phyloP scores from a whole-genome alignment of 306 rosid species.

The Vicia sativa region DNA sequence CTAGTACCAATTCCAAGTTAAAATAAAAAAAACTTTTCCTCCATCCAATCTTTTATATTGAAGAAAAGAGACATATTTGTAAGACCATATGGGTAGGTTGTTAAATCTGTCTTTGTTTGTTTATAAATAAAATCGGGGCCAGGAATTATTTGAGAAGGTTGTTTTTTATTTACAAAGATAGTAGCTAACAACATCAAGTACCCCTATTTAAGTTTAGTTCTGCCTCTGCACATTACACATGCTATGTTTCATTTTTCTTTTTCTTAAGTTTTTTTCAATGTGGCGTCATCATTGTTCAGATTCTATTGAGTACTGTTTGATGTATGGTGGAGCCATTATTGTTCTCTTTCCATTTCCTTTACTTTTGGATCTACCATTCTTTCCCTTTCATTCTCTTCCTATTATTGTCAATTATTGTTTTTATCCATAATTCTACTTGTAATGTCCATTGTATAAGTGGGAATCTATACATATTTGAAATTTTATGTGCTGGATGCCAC shows the following conservation, averaged over 20 bases:
- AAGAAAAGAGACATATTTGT: not conserved
- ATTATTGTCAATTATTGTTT: constrained; percentile 59
- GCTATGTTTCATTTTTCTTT: constrained; percentile 37
- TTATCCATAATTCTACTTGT: constrained; percentile 42
- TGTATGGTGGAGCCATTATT: constrained; percentile 40
- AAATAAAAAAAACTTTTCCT: constrained; percentile 5
- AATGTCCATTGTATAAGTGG: constrained; percentile 4
- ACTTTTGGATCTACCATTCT: constrained; percentile 50
- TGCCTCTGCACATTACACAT: constrained; percentile 43
- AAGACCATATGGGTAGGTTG: constrained; percentile 19
- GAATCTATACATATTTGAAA: not conserved
- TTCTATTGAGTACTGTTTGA: constrained; percentile 36
- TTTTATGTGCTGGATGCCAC: constrained; percentile 14
- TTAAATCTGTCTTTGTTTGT: constrained; percentile 18
- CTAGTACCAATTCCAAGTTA: not conserved
- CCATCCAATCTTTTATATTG: not conserved
- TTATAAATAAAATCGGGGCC: constrained; percentile 22
- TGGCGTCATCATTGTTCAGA: constrained; percentile 7
- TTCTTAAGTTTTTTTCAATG: constrained; percentile 38
- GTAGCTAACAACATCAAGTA: constrained; percentile 2
- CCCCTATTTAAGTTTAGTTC: constrained; percentile 22
- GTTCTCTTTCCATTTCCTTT: constrained; percentile 28
- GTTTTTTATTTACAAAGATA: constrained; percentile 13
- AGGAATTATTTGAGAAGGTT: constrained; percentile 7
- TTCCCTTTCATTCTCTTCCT: constrained; percentile 44